Conservation (phyloP, 352 stramenopile species). For the Elongisporangium prolatum region DNA sequence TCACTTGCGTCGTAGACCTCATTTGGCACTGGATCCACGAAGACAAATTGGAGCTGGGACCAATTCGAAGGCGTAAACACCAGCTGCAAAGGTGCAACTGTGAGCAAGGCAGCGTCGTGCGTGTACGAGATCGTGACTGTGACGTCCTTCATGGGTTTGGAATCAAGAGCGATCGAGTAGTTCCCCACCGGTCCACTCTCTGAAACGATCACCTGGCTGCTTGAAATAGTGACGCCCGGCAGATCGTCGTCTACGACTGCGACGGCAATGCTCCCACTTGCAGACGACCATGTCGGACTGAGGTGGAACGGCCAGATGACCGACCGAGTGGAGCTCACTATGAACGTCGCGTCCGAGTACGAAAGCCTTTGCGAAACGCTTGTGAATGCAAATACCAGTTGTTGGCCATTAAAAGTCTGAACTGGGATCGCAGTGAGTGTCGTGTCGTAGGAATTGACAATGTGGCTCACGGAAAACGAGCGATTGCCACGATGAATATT, state of each 20-base stretch:
- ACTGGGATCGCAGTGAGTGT: slow-evolving; percentile 16
- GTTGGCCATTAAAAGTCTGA: slow-evolving; percentile 21
- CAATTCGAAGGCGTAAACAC: slow-evolving; percentile 47
- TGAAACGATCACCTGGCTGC: slow-evolving; percentile 25
- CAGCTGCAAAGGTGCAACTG: slow-evolving; percentile 30
- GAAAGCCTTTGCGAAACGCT: slow-evolving; percentile 18
- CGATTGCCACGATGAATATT: slow-evolving; percentile 52
- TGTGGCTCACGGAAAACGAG: slow-evolving; percentile 32
- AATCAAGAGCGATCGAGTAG: slow-evolving; percentile 60
- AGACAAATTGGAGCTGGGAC: slow-evolving; percentile 43
- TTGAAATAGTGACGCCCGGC: slow-evolving; percentile 48
- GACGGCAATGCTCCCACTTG: slow-evolving; percentile 27
- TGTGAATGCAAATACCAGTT: slow-evolving; percentile 15
- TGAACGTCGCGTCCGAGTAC: slow-evolving; percentile 38
- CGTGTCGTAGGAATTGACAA: slow-evolving; percentile 20
- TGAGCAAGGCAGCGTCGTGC: slow-evolving; percentile 28
- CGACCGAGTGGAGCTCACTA: slow-evolving; percentile 24
- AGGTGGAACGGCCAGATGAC: slow-evolving; percentile 35
- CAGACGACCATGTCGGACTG: slow-evolving; percentile 25
- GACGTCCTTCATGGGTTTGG: slow-evolving; percentile 42
- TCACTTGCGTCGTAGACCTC: slow-evolving; percentile 41
- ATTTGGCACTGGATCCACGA: slow-evolving; percentile 38
- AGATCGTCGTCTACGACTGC: slow-evolving; percentile 58
- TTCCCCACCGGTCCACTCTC: slow-evolving; percentile 38
- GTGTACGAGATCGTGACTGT: slow-evolving; percentile 42